Evolutionary conservation across 352 stramenopile species (phyloP).

Genomic region (Pythium periplocum): DNA sequence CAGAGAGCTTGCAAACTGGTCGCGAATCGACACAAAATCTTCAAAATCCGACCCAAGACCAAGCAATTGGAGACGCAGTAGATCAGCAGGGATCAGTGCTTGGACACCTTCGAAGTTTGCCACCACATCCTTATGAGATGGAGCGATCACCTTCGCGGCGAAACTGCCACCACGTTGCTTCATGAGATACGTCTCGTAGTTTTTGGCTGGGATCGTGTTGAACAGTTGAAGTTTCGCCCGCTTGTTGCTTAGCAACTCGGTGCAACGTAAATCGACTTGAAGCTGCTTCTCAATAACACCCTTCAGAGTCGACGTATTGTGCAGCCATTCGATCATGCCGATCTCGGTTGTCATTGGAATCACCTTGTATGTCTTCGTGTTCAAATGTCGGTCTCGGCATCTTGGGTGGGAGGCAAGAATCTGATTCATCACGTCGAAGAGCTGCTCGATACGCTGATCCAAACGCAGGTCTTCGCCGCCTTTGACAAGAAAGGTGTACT

Average conservation of each 20-base stretch:
- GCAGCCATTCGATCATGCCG: conserved; percentile 81
- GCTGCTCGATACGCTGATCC: conserved; percentile 89
- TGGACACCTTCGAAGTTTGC: conserved; percentile 54
- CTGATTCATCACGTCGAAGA: conserved; percentile 91
- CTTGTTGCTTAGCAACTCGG: conserved; percentile 62
- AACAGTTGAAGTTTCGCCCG: conserved; percentile 64
- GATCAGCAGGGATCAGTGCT: conserved; percentile 59
- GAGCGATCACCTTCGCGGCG: conserved; percentile 60
- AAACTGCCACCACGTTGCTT: conserved; percentile 69
- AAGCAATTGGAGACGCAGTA: conserved; percentile 75
- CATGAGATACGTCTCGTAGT: conserved; percentile 67
- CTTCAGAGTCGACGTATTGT: conserved; percentile 73
- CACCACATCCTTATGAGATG: conserved; percentile 39
- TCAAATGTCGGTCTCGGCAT: conserved; percentile 62
- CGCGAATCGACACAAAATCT: conserved; percentile 76
- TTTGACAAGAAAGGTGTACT: conserved; percentile 88
- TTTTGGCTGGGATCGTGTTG: conserved; percentile 65
- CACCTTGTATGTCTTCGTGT: conserved; percentile 78
- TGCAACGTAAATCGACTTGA: conserved; percentile 51
- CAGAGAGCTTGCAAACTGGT: conserved; percentile 79
- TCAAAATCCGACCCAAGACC: conserved; percentile 67
- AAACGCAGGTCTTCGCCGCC: conserved; percentile 89
- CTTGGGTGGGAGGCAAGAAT: conserved; percentile 61
- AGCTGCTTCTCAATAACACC: conserved; percentile 71
- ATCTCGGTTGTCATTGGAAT: conserved; percentile 85